phyloP scores from a whole-genome alignment of 1,284 basidiomycete species.

The Apiotrichum gamsii region DNA sequence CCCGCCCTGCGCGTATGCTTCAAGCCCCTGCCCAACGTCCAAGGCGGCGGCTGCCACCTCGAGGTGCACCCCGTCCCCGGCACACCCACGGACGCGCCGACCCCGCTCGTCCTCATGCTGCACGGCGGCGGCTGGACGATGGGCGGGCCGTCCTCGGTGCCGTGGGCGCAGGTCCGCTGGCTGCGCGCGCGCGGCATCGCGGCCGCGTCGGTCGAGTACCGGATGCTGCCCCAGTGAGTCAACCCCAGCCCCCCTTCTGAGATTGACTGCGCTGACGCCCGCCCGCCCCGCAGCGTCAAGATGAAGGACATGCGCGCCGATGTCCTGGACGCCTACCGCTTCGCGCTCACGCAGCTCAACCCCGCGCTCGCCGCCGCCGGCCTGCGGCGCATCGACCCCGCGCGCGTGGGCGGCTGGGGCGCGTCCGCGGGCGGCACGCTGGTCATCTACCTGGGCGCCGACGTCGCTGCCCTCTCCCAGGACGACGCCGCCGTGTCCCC shows the following conservation, averaged over 20 bases:
- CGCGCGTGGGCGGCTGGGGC: conserved; percentile 4
- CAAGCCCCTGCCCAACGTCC: neutral
- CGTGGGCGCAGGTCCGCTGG: conserved; percentile 16
- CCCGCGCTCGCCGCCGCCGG: neutral
- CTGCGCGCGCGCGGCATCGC: conserved; percentile 12
- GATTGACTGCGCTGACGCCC: neutral
- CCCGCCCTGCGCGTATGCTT: neutral
- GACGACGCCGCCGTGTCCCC: too few relatives aligned
- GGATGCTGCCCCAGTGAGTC: conserved; percentile 18
- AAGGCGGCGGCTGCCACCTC: neutral
- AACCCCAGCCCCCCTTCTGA: too few relatives aligned
- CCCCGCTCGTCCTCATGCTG: too few relatives aligned
- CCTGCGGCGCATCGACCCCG: neutral
- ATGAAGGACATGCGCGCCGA: conserved; percentile 9
- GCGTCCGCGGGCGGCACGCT: conserved; percentile 12
- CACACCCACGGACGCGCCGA: too few relatives aligned
- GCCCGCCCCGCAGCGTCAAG: neutral
- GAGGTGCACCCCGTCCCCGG: too few relatives aligned
- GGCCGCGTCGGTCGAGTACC: conserved; percentile 16
- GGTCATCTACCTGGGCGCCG: neutral
- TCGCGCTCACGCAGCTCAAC: conserved; percentile 3
- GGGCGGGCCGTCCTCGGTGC: conserved; percentile 9
- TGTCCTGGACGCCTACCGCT: conserved; percentile 15
- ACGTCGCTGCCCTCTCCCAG: neutral
- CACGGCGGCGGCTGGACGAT: conserved; percentile 21